These are phyloP conservation scores for Solanum sejunctum DNA, from an alignment of 257 asterid genomes.

Conservation along the genomic window DNA sequence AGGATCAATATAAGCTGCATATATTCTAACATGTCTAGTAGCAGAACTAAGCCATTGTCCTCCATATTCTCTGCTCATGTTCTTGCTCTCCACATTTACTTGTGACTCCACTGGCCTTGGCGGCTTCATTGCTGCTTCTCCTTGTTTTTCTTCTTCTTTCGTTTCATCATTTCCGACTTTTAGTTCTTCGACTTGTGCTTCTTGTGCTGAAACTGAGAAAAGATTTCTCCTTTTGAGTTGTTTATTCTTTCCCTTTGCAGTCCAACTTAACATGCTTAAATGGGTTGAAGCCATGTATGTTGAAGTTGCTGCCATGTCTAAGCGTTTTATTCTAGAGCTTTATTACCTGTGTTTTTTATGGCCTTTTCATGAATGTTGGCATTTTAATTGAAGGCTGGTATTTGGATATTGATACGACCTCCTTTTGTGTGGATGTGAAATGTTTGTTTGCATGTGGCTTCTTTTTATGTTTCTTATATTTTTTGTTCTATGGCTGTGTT, in stretches of 20 bases:
- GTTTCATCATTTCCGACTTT: constrained; percentile 7
- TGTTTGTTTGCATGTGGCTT: background rate
- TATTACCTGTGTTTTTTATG: background rate
- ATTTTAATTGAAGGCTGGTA: background rate
- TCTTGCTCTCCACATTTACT: constrained; percentile 55
- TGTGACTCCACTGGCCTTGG: constrained; percentile 62
- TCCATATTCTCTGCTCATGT: constrained; percentile 59
- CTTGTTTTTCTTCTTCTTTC: background rate
- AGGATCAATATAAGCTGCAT: constrained; percentile 78
- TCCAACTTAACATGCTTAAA: constrained; percentile 43
- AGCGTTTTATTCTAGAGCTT: background rate
- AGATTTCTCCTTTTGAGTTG: constrained; percentile 11
- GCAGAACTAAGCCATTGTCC: constrained; percentile 83
- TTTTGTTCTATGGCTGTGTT: background rate
- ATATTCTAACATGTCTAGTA: constrained; percentile 75
- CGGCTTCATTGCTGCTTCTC: background rate
- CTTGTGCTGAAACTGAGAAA: constrained; percentile 38
- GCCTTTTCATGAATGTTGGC: background rate
- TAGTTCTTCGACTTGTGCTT: constrained; percentile 24
- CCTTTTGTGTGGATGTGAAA: background rate
- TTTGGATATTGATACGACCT: background rate
- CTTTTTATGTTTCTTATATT: background rate
- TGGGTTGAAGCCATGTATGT: constrained; percentile 38
- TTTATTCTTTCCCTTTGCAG: constrained; percentile 7
- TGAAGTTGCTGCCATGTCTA: constrained; percentile 57